Conservation (phyloP, 2,329 filamentous ascomycete species). For the Penicillium sp. region DNA sequence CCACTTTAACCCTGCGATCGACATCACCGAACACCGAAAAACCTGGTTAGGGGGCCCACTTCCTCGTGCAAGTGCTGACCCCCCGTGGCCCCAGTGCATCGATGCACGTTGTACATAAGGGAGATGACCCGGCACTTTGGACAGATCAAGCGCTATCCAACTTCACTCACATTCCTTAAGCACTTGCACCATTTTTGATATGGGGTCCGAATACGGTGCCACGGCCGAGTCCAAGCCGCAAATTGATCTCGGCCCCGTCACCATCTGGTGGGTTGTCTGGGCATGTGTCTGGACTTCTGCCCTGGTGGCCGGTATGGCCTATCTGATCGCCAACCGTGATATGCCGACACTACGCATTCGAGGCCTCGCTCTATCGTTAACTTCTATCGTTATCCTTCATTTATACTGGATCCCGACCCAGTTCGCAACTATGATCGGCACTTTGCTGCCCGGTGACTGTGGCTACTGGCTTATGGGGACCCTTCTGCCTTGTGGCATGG, state of each 20-base stretch:
- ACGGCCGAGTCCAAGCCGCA: conserved; percentile 21
- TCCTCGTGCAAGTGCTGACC: background rate
- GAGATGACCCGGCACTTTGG: background rate
- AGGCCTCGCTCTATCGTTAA: conserved; percentile 31
- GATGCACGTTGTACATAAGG: background rate
- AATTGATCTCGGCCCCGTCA: conserved; percentile 17
- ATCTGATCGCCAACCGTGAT: conserved; percentile 28
- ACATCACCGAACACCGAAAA: background rate
- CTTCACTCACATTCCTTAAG: conserved; percentile 12
- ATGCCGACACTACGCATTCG: conserved; percentile 33
- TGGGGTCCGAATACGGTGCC: conserved; percentile 28
- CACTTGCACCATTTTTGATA: conserved; percentile 7
- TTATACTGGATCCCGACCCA: conserved; percentile 32
- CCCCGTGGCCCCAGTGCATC: background rate
- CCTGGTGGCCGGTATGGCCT: conserved; percentile 25
- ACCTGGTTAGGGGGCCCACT: background rate
- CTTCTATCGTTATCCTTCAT: conserved; percentile 33
- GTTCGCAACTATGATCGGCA: conserved; percentile 30
- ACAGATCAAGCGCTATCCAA: conserved; percentile 12
- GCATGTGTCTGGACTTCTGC: conserved; percentile 28
- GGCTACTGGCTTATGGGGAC: conserved; percentile 62
- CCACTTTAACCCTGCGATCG: background rate
- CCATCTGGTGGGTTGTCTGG: conserved; percentile 26
- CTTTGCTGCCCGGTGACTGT: conserved; percentile 41
- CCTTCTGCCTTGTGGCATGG: conserved; percentile 57